Evolutionary conservation across 352 stramenopile species (phyloP).

Genomic region (Globisporangium iwayamae): DNA sequence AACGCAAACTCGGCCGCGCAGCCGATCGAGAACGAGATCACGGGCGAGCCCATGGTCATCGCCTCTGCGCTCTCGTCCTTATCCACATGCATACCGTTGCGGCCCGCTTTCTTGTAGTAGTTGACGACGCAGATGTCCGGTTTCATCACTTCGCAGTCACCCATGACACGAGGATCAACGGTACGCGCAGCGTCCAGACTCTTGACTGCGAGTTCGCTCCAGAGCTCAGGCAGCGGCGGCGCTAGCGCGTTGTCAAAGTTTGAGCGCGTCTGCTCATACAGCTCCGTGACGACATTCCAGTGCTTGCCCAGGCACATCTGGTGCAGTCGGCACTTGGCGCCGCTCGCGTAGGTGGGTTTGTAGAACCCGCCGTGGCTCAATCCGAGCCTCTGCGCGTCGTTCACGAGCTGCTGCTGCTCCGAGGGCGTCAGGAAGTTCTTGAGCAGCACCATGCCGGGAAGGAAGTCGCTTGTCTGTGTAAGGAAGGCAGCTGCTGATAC

Average conservation of each 20-base stretch:
- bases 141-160: conserved; percentile 35
- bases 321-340: conserved; percentile 67
- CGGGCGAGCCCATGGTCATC: conserved; percentile 57
- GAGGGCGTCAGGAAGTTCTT: conserved; percentile 43
- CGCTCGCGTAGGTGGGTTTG: conserved; percentile 64
- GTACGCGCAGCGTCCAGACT: conserved; percentile 34
- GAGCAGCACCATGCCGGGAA: conserved; percentile 65
- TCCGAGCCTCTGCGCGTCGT: conserved; percentile 46
- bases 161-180: conserved; percentile 43
- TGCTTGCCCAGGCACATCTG: conserved; percentile 70
- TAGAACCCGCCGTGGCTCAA: conserved; percentile 50
- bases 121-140: conserved; percentile 74
- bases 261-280: conserved; percentile 54
- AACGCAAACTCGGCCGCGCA: conserved; percentile 66
- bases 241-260: conserved; percentile 47
- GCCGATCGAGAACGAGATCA: conserved; percentile 71
- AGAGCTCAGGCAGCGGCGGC: conserved; percentile 29
- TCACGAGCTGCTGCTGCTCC: conserved; percentile 57
- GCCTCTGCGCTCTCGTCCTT: conserved; percentile 63
- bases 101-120: conserved; percentile 71
- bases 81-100: conserved; percentile 74
- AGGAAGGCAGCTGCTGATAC: background rate
- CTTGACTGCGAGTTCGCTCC: conserved; percentile 30
- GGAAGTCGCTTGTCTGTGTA: conserved; percentile 21
- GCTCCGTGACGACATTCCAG: conserved; percentile 71